phyloP scores from a whole-genome alignment of 345 rosid species.

The Ricinus communis region DNA sequence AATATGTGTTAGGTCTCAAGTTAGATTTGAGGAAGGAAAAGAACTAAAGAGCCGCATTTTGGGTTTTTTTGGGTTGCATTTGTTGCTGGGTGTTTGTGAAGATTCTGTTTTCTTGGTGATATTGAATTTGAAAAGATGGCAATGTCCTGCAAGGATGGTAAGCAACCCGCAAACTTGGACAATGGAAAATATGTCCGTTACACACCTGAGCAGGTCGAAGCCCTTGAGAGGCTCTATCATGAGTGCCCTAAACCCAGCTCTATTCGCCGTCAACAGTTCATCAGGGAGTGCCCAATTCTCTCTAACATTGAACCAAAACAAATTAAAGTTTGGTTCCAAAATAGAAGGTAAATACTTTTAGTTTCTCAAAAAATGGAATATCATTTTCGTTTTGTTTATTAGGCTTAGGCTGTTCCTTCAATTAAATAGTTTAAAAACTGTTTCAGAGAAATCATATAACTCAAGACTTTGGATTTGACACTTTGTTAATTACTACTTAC shows the following conservation, averaged over 20 bases:
- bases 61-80: neutral
- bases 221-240: conserved; percentile 98
- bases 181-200: conserved; percentile 98
- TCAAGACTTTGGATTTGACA: no score
- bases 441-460: neutral
- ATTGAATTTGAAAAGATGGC: conserved; percentile 50
- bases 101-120: conserved; percentile 9
- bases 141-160: conserved; percentile 94
- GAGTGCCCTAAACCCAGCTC: conserved; percentile 99
- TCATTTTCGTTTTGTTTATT: no score
- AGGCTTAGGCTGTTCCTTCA: no score
- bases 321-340: conserved; percentile 99
- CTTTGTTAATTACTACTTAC: no score
- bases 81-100: neutral
- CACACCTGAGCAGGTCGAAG: conserved; percentile 99
- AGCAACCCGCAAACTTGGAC: conserved; percentile 58
- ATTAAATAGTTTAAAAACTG: neutral
- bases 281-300: conserved; percentile 98
- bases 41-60: neutral
- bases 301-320: conserved; percentile 98
- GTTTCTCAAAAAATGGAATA: conserved; percentile 2
- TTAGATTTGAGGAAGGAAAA: neutral
- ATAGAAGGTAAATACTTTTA: conserved; percentile 62
- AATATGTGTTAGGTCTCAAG: neutral
- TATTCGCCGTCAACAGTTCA: conserved; percentile 95